phyloP scores from a whole-genome alignment of 192 early-diverging fungal species.

The Chytriomyces hyalinus region DNA sequence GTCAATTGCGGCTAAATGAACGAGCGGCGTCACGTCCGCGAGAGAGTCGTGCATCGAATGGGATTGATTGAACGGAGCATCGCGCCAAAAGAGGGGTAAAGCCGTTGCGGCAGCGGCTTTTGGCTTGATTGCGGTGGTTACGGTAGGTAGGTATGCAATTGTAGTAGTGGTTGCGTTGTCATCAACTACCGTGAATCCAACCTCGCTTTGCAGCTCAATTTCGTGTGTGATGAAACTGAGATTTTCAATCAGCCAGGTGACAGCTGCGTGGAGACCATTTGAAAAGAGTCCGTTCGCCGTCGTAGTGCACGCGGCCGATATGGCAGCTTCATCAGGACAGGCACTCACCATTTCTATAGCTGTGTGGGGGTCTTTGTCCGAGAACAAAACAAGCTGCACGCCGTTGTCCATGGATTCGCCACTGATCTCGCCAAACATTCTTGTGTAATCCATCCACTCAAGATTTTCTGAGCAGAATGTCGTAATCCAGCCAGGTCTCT shows the following conservation, averaged over 20 bases:
- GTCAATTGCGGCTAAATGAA: too few species aligned
- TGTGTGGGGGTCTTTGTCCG: background rate
- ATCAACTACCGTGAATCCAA: background rate
- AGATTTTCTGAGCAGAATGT: background rate
- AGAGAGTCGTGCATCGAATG: too few species aligned
- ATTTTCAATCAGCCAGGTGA: conserved; percentile 25
- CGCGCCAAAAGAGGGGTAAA: too few species aligned
- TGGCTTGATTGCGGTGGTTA: conserved; percentile 17
- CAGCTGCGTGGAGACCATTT: conserved; percentile 41
- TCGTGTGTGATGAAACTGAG: conserved; percentile 1
- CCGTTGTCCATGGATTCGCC: conserved; percentile 1
- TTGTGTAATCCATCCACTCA: conserved; percentile 18
- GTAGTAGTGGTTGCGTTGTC: conserved; percentile 13
- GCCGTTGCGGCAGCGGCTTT: background rate
- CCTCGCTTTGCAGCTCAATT: background rate
- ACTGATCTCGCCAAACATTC: conserved; percentile 26
- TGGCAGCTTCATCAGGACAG: conserved; percentile 26
- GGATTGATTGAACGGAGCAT: too few species aligned
- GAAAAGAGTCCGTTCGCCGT: conserved; percentile 31
- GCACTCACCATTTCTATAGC: conserved; percentile 36
- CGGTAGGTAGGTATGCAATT: background rate
- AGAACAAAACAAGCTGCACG: conserved; percentile 1
- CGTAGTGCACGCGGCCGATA: conserved; percentile 39
- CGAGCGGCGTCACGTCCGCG: too few species aligned
- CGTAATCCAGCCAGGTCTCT: background rate